Conservation (phyloP, 352 stramenopile species). For the Phytophthora cactorum region DNA sequence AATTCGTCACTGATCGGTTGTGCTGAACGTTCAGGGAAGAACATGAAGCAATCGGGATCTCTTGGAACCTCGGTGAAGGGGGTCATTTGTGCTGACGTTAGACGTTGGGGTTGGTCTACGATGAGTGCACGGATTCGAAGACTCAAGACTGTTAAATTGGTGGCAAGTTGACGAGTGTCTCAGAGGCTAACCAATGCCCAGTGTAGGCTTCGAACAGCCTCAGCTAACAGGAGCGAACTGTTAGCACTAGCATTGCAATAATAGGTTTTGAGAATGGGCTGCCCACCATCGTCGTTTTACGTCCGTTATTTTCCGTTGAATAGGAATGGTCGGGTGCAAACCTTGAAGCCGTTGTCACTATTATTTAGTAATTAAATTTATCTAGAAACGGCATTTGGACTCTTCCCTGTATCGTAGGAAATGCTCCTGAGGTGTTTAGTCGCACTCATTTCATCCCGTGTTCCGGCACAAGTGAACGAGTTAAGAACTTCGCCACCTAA, state of each 20-base stretch:
- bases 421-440: conserved; percentile 4
- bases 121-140: not conserved
- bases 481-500: not conserved
- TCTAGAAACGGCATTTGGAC: conserved; percentile 1
- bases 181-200: conserved; percentile 4
- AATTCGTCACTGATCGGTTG: not conserved
- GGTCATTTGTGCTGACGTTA: conserved; percentile 1
- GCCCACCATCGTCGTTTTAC: conserved; percentile 16
- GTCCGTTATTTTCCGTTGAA: conserved; percentile 34
- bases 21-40: not conserved
- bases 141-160: conserved; percentile 12
- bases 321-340: conserved; percentile 1
- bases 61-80: not conserved
- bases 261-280: conserved; percentile 22
- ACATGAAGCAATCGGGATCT: conserved; percentile 4
- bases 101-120: conserved; percentile 14
- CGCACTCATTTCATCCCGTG: not conserved
- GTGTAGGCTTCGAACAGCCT: conserved; percentile 13
- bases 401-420: conserved; percentile 2
- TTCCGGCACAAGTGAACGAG: not conserved
- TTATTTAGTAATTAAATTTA: conserved; percentile 22
- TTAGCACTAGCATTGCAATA: conserved; percentile 10
- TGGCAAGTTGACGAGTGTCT: conserved; percentile 29
- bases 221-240: conserved; percentile 11
- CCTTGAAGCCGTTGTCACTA: conserved; percentile 16